phyloP scores from a whole-genome alignment of 352 stramenopile species.

The Globisporangium splendens region DNA sequence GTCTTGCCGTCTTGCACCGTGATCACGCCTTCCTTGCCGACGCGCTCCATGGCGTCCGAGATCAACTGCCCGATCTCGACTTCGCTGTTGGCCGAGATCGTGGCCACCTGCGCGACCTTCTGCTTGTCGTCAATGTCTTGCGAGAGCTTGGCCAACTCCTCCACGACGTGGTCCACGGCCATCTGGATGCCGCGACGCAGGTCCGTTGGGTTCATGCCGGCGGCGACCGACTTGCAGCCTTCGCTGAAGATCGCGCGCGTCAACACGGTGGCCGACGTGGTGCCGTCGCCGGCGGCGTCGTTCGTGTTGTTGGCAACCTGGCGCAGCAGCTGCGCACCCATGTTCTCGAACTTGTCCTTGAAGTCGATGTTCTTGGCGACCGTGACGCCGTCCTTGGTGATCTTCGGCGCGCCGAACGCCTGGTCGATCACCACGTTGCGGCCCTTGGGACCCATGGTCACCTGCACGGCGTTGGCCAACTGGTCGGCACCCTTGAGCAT shows the following conservation, averaged over 20 bases:
- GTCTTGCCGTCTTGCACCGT: constrained; percentile 99
- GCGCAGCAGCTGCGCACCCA: constrained; percentile 62
- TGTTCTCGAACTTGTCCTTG: constrained; percentile 81
- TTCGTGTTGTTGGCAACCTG: constrained; percentile 98
- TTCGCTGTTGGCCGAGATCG: constrained; percentile 99
- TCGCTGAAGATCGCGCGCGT: constrained; percentile 98
- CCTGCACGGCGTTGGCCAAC: constrained; percentile 98
- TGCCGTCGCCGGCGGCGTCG: constrained; percentile 99
- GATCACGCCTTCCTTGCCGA: constrained; percentile 99
- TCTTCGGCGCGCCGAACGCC: constrained; percentile 80
- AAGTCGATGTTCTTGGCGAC: constrained; percentile 78
- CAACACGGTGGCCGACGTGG: constrained; percentile 98
- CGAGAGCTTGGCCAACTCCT: constrained; percentile 94
- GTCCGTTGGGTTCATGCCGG: constrained; percentile 99
- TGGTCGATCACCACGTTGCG: constrained; percentile 99
- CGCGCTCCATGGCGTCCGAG: constrained; percentile 98
- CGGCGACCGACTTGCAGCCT: constrained; percentile 98
- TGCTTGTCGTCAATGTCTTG: constrained; percentile 98
- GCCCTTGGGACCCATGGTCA: constrained; percentile 99
- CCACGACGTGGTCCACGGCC: constrained; percentile 95
- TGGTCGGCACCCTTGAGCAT: constrained; percentile 99
- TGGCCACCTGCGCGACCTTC: constrained; percentile 99
- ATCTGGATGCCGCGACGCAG: constrained; percentile 97
- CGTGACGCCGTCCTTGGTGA: constrained; percentile 80
- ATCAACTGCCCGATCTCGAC: constrained; percentile 98